Base-by-base conservation (phyloP, 2,329 filamentous ascomycete genomes). In the Fusarium anguioides region DNA sequence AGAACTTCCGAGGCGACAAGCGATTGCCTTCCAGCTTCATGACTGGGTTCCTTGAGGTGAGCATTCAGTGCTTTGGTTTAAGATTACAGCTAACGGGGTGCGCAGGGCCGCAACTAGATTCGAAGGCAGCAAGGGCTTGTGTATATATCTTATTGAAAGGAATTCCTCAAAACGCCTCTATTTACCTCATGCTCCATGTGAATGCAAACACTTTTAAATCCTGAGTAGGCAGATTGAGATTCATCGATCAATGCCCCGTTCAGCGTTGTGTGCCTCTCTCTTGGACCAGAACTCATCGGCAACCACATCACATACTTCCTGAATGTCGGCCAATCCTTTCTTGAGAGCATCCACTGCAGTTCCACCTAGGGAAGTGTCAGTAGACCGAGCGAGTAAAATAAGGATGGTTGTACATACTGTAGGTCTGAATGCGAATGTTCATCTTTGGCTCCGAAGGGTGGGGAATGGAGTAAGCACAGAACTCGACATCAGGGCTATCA, bases 381-480 rank as follows among this genome's bases (percentile, higher is more conserved):
- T 29, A 50, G 20, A 8, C 14, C 18, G 18, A 24, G 10, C 18
- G 18, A 24, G 10, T 26, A 5, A 5, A 20, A 29, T 14, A 17
- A n/a, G 31, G 9, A 15, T 31, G 14, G 24, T 39, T n/a, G 33
- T 12, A 80, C 89, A 76, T 82, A 97, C 95, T 92, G 75, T 96
- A 98, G 70, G 95, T 99, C 80, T 99, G 96, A 66, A 99, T 98
- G 74, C 96, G 89, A 64, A 99, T 83, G 76, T 98, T 97, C 95
- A 99, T 97, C 81, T 97, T 96, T 37, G 90, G 83, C 80, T 99
- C 96, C 36, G 94, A 97, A 48, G 96, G 96, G 80, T 99, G 96
- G 27, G 96, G 96, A 64, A 99, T 98, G 9, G 95, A 93, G 80
- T 99, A 99, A 63, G 95, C 96, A 80, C 96, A 98, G 81, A 99